Evolutionary conservation across 2,329 filamentous ascomycete species (phyloP), one percentile per base, ranked within the genome.

Genomic region (Calonectria honghensis): DNA sequence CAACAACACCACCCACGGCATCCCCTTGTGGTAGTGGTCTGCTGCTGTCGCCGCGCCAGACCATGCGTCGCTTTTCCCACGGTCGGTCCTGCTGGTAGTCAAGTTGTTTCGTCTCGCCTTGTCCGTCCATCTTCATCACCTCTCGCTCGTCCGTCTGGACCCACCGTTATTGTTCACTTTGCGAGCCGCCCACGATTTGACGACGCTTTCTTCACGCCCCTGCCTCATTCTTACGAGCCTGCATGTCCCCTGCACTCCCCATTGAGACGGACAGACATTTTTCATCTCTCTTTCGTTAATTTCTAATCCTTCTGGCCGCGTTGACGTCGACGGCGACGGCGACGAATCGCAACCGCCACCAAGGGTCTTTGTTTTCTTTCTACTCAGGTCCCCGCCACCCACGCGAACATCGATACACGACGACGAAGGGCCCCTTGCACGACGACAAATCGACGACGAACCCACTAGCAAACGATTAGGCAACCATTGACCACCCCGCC

Each of bases 281-380:
- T 73, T 45, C 72, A 37, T 52, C 74, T 27, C 70, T 48, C 48
- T 73, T 73, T 73, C 71, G 64, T 73, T 81, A 78, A 79, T 80
- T 69, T 70, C 64, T 80, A 79, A 79, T 80, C 73, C 69, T 67
- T 64, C 67, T 51, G 73, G 65, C 66, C 48, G 75, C 69, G 72
- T 79, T 76, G 63, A 75, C 68, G 68, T 59, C 66, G 66, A 75
- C 32, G 10, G 32, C 32, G 24, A 24, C 76, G 72, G 69, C 73
- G 73, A 75, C 74, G 57, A 59, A 69, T 73, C 50, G 68, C 76
- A 76, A 80, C 70, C 69, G 67, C 69, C 73, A 76, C 68, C 68
- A 67, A 76, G 74, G 78, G 66, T 67, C 70, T 80, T 81, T 81
- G 79, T 81, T 81, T 81, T 81, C 79, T 81, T 81, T 81, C 74